Base-by-base conservation (phyloP, 257 asterid genomes). In the Fraxinus cuspidata region DNA sequence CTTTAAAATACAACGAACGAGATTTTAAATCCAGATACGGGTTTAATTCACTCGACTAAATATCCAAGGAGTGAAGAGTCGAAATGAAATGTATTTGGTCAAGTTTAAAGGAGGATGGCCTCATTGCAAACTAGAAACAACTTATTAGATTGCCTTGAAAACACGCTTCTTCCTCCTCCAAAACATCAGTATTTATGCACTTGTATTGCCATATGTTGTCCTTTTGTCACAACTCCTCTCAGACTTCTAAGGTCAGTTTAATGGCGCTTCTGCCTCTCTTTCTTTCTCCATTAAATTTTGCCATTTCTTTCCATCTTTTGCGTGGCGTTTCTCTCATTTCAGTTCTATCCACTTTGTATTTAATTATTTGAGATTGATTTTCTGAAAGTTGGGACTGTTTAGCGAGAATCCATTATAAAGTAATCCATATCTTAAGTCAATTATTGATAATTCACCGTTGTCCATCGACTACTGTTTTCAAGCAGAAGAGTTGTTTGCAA, bases 111-210 rank as follows among this genome's bases (percentile, higher is more conserved):
- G n/a, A 21, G 29, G 31, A 25, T 53, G 19, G 5, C 74, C 31
- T 49, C 28, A 25, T 11, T 11, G 42, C 28, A 29, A 49, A 74
- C 81, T 44, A 77, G 81, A 83, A 78, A 78, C 74, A 83, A 68
- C 84, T 74, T 68, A 71, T 25, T 10, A 66, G 72, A 64, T 83
- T 86, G 81, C 92, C 83, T 88, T 67, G 56, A 76, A 49, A 75
- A 74, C 88, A 88, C 92, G 88, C 83, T 82, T 88, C 89, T 85
- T n/a, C 75, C 65, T 7, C 42, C 70, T 77, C 77, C 31, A 63
- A 31, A 74, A 27, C 69, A 63, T 73, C 73, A 60, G 79, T 87
- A 89, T 89, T 84, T 87, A 89, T 80, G 53, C 64, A 70, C 85
- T 63, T 42, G 23, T 71, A 72, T 84, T 73, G 72, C 74, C 75